Base-by-base conservation (phyloP, 2,329 filamentous ascomycete species). In the Phoma sp. region DNA sequence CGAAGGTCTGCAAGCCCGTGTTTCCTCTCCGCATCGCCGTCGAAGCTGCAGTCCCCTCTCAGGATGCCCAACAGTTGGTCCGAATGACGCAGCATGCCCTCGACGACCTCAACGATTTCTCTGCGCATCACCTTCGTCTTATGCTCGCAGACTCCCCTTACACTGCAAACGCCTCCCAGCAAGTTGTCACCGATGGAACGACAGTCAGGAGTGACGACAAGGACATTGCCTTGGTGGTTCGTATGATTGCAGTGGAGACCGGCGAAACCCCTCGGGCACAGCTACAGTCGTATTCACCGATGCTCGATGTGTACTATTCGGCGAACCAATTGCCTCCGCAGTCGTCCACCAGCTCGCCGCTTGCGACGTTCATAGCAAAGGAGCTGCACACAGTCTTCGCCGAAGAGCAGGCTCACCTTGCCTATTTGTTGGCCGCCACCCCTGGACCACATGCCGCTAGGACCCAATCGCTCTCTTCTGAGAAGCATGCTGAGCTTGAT, bases 11-110 rank as follows among this genome's bases (percentile, higher is more conserved):
- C 76, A 88, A 88, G 65, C 90, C 92, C 27, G 90, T 93, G 17
- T 96, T 97, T 64, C 93, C 95, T 7, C 82, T 98, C 19, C 87
- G 88, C 58, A 90, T 98, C 62, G 86, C 88, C 25, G 82, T 98
- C 60, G 85, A 92, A 65, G 86, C 91, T 25, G 84, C 87, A 32
- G 77, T 96, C 27, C 83, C 85, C 44, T 80, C 84, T 1, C 78
- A 84, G 37, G 90, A 96, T 68, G 87, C 87, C 2, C 84, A 89
- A 68, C 84, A 88, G 67, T 83, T 97, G 12, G 78, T 96, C 43
- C 88, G 87, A 54, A 83, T 88, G n/a, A 92, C 92, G 0, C 92
- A 98, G 70, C 87, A 92, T 75, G 88, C 89, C 10, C 84, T 98
- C 51, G 92, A 97, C 75, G 89, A 92, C 66, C 84, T 92, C 56